A percentile compares a stretch with the other conserved stretches of the same genome.
These are phyloP conservation scores for Blastobotrys chiropterorum DNA, from an alignment of 805 yeast species.

Conservation along the genomic window DNA sequence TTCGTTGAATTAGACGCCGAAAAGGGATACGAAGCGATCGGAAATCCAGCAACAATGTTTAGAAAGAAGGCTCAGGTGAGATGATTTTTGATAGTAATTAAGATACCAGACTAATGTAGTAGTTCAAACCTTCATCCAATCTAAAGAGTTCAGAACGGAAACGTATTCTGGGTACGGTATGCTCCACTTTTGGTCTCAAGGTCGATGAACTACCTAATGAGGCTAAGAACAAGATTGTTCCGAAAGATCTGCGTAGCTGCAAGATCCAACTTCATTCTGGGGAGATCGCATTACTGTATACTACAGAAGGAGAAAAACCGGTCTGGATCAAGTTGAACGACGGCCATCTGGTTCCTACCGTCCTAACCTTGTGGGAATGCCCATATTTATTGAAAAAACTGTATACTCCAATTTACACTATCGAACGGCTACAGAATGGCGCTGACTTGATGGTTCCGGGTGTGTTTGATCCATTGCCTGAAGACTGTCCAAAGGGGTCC, in stretches of 20 bases:
- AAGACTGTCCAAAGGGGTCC: constrained; percentile 41
- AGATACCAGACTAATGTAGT: background rate
- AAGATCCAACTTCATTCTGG: constrained; percentile 47
- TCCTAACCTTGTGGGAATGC: constrained; percentile 61
- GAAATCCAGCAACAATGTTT: constrained; percentile 3
- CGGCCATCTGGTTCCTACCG: constrained; percentile 50
- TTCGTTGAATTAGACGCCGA: no score
- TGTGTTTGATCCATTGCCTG: constrained; percentile 50
- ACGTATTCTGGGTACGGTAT: constrained; percentile 40
- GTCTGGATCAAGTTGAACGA: constrained; percentile 51
- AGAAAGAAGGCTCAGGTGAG: constrained; percentile 2
- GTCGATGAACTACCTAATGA: constrained; percentile 36
- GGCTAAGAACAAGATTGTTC: constrained; percentile 39
- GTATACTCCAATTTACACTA: constrained; percentile 65
- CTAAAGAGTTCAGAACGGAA: constrained; percentile 78
- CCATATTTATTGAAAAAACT: constrained; percentile 64
- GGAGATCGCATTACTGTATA: constrained; percentile 56
- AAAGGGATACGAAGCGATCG: no score
- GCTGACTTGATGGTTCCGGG: constrained; percentile 51
- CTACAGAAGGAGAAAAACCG: constrained; percentile 53
- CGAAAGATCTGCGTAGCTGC: constrained; percentile 55
- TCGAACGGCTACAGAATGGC: constrained; percentile 65
- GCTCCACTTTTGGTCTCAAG: constrained; percentile 32
- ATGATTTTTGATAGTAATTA: background rate
- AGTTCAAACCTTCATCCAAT: constrained; percentile 66